Conservation (phyloP, 768 basidiomycete genomes). For the Leccinellum rugosiceps region DNA sequence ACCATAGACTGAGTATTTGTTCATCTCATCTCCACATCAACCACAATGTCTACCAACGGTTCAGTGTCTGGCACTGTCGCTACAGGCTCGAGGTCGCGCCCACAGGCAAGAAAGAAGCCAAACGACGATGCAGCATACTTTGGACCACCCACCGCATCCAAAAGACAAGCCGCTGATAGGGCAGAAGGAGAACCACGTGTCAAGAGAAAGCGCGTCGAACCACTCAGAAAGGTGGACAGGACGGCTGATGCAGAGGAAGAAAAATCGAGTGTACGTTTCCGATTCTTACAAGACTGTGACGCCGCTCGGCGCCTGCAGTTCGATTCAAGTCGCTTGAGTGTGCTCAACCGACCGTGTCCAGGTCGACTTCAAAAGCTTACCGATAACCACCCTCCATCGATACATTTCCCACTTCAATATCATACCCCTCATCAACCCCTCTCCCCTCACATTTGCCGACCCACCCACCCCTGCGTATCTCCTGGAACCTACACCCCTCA, state of each 20-base stretch:
- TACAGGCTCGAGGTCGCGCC: constrained; percentile 56
- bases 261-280: constrained; percentile 29
- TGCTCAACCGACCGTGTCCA: constrained; percentile 31
- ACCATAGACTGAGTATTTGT: background rate
- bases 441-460: constrained; percentile 61
- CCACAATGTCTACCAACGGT: constrained; percentile 27
- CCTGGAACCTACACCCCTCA: constrained; percentile 44
- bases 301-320: background rate
- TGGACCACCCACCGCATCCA: constrained; percentile 55
- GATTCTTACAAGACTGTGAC: background rate
- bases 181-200: constrained; percentile 70
- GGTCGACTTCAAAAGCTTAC: constrained; percentile 76
- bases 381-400: constrained; percentile 60
- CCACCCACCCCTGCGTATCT: constrained; percentile 69
- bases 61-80: constrained; percentile 22
- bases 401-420: constrained; percentile 75
- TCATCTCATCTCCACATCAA: background rate
- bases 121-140: constrained; percentile 73
- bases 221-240: constrained; percentile 38
- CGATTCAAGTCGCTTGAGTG: background rate
- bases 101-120: constrained; percentile 58
- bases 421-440: constrained; percentile 66
- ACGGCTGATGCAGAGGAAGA: constrained; percentile 30
- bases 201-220: constrained; percentile 70
- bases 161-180: constrained; percentile 65